Conservation (phyloP, 768 basidiomycete genomes). For the Tremella fuciformis region DNA sequence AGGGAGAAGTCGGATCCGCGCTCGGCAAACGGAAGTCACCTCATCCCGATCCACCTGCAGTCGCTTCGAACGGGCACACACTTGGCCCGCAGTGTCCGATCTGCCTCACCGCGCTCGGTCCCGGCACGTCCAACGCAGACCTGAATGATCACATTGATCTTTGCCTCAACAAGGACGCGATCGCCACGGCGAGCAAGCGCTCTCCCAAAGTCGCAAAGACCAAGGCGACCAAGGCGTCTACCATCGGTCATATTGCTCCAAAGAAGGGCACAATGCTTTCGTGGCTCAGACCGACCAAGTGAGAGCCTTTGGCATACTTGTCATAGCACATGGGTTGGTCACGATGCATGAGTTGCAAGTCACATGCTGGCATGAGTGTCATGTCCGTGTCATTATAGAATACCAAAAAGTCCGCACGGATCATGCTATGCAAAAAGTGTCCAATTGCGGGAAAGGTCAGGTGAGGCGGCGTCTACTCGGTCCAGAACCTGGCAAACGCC, state of each 20-base stretch:
- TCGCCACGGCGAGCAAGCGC: conserved; percentile 56
- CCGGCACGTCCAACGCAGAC: conserved; percentile 65
- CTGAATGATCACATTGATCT: conserved; percentile 87
- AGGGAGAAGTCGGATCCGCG: conserved; percentile 3
- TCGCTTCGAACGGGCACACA: conserved; percentile 15
- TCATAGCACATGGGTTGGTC: no score
- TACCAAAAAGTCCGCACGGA: not conserved
- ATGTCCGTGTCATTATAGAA: not conserved
- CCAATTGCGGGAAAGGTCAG: not conserved
- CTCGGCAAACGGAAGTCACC: conserved; percentile 18
- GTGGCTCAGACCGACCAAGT: not conserved
- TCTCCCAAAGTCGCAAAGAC: conserved; percentile 26
- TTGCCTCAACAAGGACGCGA: conserved; percentile 75
- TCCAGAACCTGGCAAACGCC: conserved; percentile 43
- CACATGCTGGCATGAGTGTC: not conserved
- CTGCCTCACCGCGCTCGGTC: conserved; percentile 61
- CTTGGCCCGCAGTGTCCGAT: conserved; percentile 64
- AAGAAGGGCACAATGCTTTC: conserved; percentile 17
- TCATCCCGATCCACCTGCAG: not conserved
- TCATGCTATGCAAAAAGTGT: not conserved
- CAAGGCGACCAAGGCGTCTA: conserved; percentile 6
- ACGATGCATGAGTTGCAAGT: conserved; percentile 1
- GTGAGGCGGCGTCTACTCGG: conserved; percentile 21
- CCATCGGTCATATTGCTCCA: not conserved
- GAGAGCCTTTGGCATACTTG: no score